Conservation (phyloP, 202 grass and related monocot genomes). For the Zoysia matrella region DNA sequence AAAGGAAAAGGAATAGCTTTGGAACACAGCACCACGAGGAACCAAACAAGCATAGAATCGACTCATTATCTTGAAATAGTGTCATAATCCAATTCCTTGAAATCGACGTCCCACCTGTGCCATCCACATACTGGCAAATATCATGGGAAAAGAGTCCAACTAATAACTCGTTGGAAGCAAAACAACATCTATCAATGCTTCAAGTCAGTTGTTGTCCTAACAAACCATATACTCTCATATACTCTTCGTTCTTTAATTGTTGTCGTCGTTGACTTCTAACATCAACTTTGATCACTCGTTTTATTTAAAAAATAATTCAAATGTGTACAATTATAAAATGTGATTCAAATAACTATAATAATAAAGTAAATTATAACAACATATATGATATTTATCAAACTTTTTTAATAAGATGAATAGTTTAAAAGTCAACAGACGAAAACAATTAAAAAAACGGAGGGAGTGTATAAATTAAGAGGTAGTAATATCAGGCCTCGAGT, state of each 20-base stretch:
- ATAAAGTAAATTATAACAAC: too few relatives aligned
- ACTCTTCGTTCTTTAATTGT: too few relatives aligned
- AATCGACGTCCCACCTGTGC: not conserved
- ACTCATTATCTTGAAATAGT: not conserved
- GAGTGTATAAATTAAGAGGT: not conserved
- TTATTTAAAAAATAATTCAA: too few relatives aligned
- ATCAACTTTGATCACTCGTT: too few relatives aligned
- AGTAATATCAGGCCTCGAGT: not conserved
- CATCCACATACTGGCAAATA: not conserved
- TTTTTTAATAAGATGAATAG: too few relatives aligned
- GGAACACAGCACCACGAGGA: not conserved
- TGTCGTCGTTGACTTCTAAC: too few relatives aligned
- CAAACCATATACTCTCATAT: not conserved
- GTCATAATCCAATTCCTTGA: conserved; percentile 21
- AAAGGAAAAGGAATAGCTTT: conserved; percentile 22
- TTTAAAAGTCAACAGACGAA: too few relatives aligned
- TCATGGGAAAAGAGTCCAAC: not conserved
- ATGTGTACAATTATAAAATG: too few relatives aligned
- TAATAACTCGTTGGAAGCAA: not conserved
- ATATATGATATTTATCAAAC: too few relatives aligned
- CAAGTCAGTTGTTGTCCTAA: not conserved
- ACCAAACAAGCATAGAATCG: conserved; percentile 22
- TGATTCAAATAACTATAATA: too few relatives aligned
- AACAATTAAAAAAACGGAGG: too few relatives aligned
- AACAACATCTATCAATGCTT: conserved; percentile 14